A percentile compares a stretch with the other conserved stretches of the same genome.
phyloP scores from a whole-genome alignment of 139 green algal genomes.

The Tetradesmus obliquus region DNA sequence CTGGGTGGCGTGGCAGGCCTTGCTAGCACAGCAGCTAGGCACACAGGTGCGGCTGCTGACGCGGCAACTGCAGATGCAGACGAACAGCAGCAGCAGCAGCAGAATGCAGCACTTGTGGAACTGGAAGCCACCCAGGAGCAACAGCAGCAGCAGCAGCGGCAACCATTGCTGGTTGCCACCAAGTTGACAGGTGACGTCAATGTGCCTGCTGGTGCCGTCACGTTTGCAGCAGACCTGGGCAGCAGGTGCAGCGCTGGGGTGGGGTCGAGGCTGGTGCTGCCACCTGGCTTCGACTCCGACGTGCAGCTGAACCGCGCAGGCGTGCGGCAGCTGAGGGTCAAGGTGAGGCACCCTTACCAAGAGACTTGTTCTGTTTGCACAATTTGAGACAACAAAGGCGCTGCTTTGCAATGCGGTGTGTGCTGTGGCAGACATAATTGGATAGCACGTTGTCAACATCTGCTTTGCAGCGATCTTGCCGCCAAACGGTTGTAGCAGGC shows the following conservation, averaged over 20 bases:
- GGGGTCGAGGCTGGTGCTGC: not conserved
- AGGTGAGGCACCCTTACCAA: conserved; percentile 2
- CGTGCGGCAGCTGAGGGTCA: conserved; percentile 10
- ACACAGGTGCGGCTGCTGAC: not conserved
- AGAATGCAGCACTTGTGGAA: not conserved
- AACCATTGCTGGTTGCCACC: conserved; percentile 14
- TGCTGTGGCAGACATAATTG: too few relatives aligned
- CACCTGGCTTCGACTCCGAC: not conserved
- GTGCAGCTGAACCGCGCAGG: conserved; percentile 3
- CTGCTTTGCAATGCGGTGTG: too few relatives aligned
- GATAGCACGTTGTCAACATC: too few relatives aligned
- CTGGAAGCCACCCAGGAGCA: conserved; percentile 2
- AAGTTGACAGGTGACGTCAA: conserved; percentile 44
- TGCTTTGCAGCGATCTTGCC: too few relatives aligned
- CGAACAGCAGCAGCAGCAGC: conserved; percentile 9
- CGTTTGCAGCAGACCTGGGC: conserved; percentile 32
- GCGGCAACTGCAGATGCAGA: conserved; percentile 7
- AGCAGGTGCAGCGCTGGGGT: conserved; percentile 9
- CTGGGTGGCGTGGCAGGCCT: not conserved
- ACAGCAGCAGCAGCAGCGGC: not conserved
- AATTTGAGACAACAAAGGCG: too few relatives aligned
- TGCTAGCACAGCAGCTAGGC: not conserved
- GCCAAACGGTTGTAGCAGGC: too few relatives aligned
- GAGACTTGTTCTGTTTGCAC: not conserved
- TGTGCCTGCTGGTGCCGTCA: conserved; percentile 26